Conservation (phyloP, 2,329 filamentous ascomycete species). For the Neurospora crassa region DNA sequence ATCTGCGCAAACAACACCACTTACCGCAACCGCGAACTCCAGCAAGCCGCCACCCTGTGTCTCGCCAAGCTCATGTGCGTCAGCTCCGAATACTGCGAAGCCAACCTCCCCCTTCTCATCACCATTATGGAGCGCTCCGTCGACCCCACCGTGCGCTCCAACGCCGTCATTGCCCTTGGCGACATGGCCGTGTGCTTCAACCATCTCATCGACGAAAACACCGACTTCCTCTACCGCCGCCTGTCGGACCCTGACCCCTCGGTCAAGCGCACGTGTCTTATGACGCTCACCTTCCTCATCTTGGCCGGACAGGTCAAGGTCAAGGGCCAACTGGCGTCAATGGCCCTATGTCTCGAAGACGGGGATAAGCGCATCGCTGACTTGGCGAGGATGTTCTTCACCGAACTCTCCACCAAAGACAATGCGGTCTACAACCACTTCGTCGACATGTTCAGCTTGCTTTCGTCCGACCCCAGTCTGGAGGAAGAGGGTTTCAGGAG, state of each 20-base stretch:
- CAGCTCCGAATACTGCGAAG: conserved; percentile 90
- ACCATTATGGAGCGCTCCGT: conserved; percentile 94
- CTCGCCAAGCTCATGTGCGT: conserved; percentile 99
- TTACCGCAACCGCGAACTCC: conserved; percentile 81
- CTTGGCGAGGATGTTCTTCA: conserved; percentile 96
- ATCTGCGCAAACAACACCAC: conserved; percentile 91
- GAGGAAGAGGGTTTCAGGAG: conserved; percentile 78
- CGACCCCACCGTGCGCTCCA: conserved; percentile 86
- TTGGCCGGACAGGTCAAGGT: conserved; percentile 97
- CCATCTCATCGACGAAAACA: conserved; percentile 97
- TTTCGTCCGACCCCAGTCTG: conserved; percentile 68
- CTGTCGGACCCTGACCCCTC: conserved; percentile 80
- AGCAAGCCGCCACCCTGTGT: conserved; percentile 87
- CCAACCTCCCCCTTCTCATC: conserved; percentile 84
- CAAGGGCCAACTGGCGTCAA: conserved; percentile 95
- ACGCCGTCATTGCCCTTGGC: conserved; percentile 91
- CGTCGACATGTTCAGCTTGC: conserved; percentile 93
- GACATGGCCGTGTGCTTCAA: conserved; percentile 99
- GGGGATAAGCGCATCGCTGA: conserved; percentile 91
- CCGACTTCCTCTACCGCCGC: conserved; percentile 90
- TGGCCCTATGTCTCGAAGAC: conserved; percentile 98
- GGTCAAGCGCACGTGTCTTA: conserved; percentile 94
- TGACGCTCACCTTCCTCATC: conserved; percentile 97
- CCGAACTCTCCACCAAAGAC: conserved; percentile 92
- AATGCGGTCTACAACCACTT: conserved; percentile 99